phyloP scores from a whole-genome alignment of 352 stramenopile species.

The Phytophthora fragariae region DNA sequence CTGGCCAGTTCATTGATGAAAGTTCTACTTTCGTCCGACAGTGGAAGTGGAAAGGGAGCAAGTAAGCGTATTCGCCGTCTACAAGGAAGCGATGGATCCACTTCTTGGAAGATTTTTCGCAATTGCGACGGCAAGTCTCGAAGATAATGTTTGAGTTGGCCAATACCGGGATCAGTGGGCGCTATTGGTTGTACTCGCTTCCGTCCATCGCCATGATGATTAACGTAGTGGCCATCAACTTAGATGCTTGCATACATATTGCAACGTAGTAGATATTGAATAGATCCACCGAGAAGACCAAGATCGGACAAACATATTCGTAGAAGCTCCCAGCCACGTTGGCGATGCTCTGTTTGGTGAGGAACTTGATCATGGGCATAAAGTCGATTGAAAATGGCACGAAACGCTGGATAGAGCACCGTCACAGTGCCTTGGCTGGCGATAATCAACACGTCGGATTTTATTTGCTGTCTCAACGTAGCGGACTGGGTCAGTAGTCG shows the following conservation, averaged over 20 bases:
- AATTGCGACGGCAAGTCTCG: background rate
- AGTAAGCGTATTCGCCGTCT: constrained; percentile 4
- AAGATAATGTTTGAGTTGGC: background rate
- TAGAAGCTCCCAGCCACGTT: constrained; percentile 5
- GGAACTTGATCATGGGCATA: constrained; percentile 22
- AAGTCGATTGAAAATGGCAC: constrained; percentile 19
- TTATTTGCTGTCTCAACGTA: constrained; percentile 5
- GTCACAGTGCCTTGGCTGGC: constrained; percentile 12
- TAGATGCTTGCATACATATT: constrained; percentile 23
- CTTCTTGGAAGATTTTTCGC: background rate
- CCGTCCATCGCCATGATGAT: constrained; percentile 16
- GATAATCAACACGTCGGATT: constrained; percentile 19
- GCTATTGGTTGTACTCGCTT: background rate
- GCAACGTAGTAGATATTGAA: constrained; percentile 33
- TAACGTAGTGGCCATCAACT: background rate
- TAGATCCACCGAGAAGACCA: constrained; percentile 32
- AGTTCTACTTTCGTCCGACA: constrained; percentile 5
- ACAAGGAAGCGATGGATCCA: background rate
- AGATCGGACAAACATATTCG: constrained; percentile 18
- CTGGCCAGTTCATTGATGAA: constrained; percentile 13
- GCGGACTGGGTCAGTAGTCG: background rate
- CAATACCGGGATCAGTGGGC: background rate
- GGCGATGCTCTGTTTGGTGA: constrained; percentile 22
- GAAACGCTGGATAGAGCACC: constrained; percentile 22
- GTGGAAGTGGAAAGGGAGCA: constrained; percentile 18